Base-by-base conservation (phyloP, 768 basidiomycete species). In the Lentinula guzmanii region DNA sequence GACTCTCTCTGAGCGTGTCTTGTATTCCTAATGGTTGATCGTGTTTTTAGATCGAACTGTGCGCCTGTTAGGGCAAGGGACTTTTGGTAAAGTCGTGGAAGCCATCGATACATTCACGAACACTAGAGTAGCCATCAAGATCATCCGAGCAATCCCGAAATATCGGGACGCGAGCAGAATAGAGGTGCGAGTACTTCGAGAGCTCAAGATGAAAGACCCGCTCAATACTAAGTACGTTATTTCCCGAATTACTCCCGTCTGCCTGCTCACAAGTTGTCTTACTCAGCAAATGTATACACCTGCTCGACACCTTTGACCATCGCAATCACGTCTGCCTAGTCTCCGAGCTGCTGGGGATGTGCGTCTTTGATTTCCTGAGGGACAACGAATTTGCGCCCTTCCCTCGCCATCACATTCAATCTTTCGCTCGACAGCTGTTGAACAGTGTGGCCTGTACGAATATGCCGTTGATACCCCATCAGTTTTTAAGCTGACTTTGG, bases 161-260 rank as follows among this genome's bases (percentile, higher is more conserved):
- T 99, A 98, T 70, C 91, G 97, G 51, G 97, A 99, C 75, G 97
- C 97, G 11, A 95, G 93, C 74, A 96, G 93, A 79, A 98, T 98
- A 63, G 97, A 99, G 76, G 89, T 98, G 68, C 86, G 95, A 57
- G 97, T 99, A 18, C 82, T 99, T 51, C 87, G 95, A 74, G 89
- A 89, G 70, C 86, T 98, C 66, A 92, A 90, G 71, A 87, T 91
- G 73, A 82, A 87, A 59, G 96, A 99, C 77, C 91, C 93, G 13
- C 74, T 77, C 67, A 98, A 98, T 75, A 77, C 82, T 69, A 87
- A 96, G 96, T 97, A 70, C 65, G 95, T 83, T 37, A 62, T 41
- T 16, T 51, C 62, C 43, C 43, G 46, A 63, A 55, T 41, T 60
- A 39, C 60, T 41, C 60, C 58, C 58, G 62, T 63, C 58, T 56